Base-by-base conservation (phyloP, 495 filamentous ascomycete genomes). In the Letharia columbiana region DNA sequence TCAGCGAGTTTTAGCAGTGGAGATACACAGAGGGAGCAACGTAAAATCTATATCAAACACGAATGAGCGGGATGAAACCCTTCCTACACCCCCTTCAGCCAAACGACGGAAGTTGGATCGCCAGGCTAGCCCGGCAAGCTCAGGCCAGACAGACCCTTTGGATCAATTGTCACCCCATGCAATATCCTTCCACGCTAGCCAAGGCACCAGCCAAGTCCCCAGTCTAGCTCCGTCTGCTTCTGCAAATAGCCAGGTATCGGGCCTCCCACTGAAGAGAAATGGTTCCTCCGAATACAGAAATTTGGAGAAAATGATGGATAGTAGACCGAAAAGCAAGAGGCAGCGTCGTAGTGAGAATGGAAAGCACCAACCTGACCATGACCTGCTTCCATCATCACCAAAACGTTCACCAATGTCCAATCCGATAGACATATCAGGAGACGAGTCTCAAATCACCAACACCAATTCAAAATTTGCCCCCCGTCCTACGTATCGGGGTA, bases 251-350 rank as follows among this genome's bases (percentile, higher is more conserved):
- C 66, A 63, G 44, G 20, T 9, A 37, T 56, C 65, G 23, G 33
- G 44, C 52, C 39, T 62, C 35, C 65, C 33, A 17, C 33, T 57
- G 50, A 35, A 49, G n/a, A 66, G 65, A 50, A 57, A 28, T 23
- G 41, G 35, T 11, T 52, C 64, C 9, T 45, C 33, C 9, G 66
- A 71, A 61, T 68, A 56, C 50, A 52, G 61, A 42, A 45, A 28
- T 6, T 52, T 71, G 41, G 69, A 71, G 54, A 18, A 33, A 18
- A 56, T 62, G 35, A 71, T 71, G 69, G 61, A 67, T 28, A 67
- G 60, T 60, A 45, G n/a, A 31, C 52, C 54, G 31, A 59, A 50
- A 11, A 65, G 40, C 8, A 62, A 28, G 31, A 71, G 65, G 54
- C 67, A 63, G 11, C 47, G 42, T 40, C 42, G 52, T 10, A 37